Conservation (phyloP, 2,329 filamentous ascomycete genomes). For the Dactylellina haptotyla region DNA sequence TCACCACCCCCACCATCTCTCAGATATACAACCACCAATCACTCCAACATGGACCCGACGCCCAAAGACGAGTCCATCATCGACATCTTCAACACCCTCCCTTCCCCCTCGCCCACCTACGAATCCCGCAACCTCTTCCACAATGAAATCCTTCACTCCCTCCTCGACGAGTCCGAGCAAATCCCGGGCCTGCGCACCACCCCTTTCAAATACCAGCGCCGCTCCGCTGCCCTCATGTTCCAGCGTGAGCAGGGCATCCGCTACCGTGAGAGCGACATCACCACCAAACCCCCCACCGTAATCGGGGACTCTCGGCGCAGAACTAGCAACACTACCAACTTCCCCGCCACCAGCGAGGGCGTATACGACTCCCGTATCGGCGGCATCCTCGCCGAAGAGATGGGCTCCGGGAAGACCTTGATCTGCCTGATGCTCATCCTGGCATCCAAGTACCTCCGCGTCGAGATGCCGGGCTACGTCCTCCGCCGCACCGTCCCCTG, state of each 20-base stretch:
- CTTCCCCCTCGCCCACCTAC: slow-evolving; percentile 71
- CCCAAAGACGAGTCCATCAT: slow-evolving; percentile 59
- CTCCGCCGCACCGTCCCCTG: slow-evolving; percentile 57
- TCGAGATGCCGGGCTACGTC: slow-evolving; percentile 68
- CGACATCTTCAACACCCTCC: slow-evolving; percentile 77
- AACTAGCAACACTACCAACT: background rate
- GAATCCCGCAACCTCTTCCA: slow-evolving; percentile 62
- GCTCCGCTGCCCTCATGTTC: slow-evolving; percentile 84
- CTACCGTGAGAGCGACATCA: slow-evolving; percentile 70
- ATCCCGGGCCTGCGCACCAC: slow-evolving; percentile 71
- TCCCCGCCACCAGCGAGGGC: slow-evolving; percentile 67
- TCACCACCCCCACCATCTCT: background rate
- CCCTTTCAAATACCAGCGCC: slow-evolving; percentile 81
- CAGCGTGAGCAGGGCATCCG: slow-evolving; percentile 77
- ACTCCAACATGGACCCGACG: background rate
- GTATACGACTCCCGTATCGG: slow-evolving; percentile 75
- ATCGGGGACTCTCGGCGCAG: slow-evolving; percentile 70
- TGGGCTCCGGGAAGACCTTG: slow-evolving; percentile 86
- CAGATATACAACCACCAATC: background rate
- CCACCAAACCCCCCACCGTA: slow-evolving; percentile 73
- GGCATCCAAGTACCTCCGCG: slow-evolving; percentile 76
- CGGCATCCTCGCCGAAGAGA: slow-evolving; percentile 82
- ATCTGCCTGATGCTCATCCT: slow-evolving; percentile 83
- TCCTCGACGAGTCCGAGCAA: slow-evolving; percentile 64
- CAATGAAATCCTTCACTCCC: slow-evolving; percentile 66